These are phyloP conservation scores for Raphanus raphanistrum DNA, from an alignment of 345 rosid genomes.

Conservation along the genomic window DNA sequence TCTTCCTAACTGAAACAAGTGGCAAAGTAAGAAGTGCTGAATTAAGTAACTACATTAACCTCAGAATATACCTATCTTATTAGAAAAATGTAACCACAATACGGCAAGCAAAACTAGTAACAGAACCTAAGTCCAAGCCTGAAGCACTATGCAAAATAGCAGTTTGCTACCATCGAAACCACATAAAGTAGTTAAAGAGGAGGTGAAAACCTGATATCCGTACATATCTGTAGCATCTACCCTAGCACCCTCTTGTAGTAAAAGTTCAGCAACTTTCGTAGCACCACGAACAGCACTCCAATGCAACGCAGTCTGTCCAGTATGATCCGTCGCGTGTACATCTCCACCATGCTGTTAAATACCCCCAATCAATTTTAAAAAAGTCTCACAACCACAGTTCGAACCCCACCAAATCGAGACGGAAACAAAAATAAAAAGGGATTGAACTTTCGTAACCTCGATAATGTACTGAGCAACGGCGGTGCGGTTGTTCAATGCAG, in stretches of 20 bases:
- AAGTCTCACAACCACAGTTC: no score
- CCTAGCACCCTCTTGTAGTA: slow-evolving; percentile 87
- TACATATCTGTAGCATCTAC: slow-evolving; percentile 73
- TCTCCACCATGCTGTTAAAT: slow-evolving; percentile 84
- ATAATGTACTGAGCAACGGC: slow-evolving; percentile 92
- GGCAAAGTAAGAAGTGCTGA: not conserved
- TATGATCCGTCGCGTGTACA: slow-evolving; percentile 77
- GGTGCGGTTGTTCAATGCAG: slow-evolving; percentile 87
- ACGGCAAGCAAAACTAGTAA: slow-evolving; percentile 10
- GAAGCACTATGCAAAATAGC: not conserved
- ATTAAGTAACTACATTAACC: slow-evolving; percentile 10
- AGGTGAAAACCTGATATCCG: slow-evolving; percentile 80
- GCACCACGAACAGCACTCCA: slow-evolving; percentile 99
- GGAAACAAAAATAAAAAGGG: not conserved
- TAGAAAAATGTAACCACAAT: not conserved
- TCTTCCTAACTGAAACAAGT: not conserved
- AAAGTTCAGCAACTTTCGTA: slow-evolving; percentile 79
- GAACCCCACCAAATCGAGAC: not conserved
- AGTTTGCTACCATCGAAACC: not conserved
- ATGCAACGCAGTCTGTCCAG: slow-evolving; percentile 95
- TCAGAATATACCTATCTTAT: slow-evolving; percentile 1
- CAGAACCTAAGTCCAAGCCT: not conserved
- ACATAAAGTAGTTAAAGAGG: not conserved
- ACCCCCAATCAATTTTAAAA: not conserved
- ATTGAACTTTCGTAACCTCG: slow-evolving; percentile 45